Evolutionary conservation across 768 basidiomycete species (phyloP).

Genomic region (Trametes coccinea): DNA sequence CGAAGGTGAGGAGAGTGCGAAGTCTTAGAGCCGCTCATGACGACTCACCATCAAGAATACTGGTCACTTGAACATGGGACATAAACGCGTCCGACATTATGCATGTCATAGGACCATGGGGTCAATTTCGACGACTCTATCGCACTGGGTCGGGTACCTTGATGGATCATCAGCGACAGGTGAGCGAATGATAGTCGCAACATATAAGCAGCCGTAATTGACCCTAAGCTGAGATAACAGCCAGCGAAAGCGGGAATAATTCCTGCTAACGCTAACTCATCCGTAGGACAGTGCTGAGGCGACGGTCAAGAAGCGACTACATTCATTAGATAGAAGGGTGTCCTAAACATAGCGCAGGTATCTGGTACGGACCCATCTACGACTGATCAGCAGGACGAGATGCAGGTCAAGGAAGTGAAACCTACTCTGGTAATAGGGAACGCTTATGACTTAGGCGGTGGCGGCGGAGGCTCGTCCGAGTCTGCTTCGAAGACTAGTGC

Average conservation of each 20-base stretch:
- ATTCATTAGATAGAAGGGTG: neutral
- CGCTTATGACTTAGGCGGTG: conserved; percentile 16
- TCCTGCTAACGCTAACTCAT: no score
- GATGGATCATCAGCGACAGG: no score
- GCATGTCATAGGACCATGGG: neutral
- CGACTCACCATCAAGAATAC: neutral
- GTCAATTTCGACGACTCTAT: neutral
- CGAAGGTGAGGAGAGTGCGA: neutral
- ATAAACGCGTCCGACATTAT: neutral
- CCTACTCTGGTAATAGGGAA: neutral
- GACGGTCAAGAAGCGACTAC: neutral
- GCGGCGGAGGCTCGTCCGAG: conserved; percentile 11
- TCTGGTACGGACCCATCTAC: neutral
- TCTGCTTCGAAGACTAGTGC: conserved; percentile 9
- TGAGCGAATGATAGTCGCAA: no score
- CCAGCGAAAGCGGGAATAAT: no score
- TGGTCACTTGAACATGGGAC: neutral
- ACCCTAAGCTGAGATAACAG: no score
- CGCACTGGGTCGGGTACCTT: no score
- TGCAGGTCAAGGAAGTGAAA: neutral
- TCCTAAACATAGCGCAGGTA: conserved; percentile 1
- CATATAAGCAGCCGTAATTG: no score
- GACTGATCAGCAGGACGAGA: conserved; percentile 2
- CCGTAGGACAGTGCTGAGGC: no score
- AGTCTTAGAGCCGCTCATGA: neutral